These are phyloP conservation scores for Triticum urartu DNA, from an alignment of 176 grass and related monocot species.

Conservation along the genomic window DNA sequence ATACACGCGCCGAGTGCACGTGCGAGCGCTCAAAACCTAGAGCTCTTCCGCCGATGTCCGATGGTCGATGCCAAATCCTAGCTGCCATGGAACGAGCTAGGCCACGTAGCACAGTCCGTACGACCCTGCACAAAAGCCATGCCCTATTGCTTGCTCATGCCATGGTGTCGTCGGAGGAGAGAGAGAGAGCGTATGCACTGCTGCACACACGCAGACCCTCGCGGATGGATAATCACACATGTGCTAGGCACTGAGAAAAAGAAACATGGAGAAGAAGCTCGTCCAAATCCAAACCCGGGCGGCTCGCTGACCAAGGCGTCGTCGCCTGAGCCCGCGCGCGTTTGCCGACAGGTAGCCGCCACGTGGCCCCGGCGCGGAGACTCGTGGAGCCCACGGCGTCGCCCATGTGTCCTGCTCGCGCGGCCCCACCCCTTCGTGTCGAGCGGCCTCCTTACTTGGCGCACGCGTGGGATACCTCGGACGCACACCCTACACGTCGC, in stretches of 20 bases:
- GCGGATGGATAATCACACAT: not conserved
- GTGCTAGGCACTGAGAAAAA: not conserved
- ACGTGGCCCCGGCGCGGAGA: not conserved
- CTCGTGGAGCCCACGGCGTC: constrained; percentile 16
- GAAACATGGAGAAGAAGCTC: not conserved
- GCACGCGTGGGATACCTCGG: constrained; percentile 17
- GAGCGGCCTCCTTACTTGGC: constrained; percentile 9
- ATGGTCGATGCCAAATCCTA: not conserved
- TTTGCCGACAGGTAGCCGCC: not conserved
- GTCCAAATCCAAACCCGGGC: not conserved
- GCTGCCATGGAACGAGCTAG: not conserved
- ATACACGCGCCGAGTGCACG: not conserved
- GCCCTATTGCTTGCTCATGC: not conserved
- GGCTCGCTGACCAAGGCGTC: constrained; percentile 15
- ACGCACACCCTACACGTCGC: constrained; percentile 14
- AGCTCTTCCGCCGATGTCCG: not conserved
- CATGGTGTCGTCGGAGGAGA: not conserved
- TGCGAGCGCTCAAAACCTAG: not conserved
- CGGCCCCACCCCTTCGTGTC: constrained; percentile 14
- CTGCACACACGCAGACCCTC: too few species aligned
- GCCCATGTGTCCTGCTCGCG: constrained; percentile 15
- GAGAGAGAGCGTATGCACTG: not conserved
- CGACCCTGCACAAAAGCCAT: not conserved
- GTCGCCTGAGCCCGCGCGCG: not conserved
- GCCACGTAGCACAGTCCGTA: not conserved